Evolutionary conservation across 176 grass and related monocot species (phyloP).

Genomic region (Leersia perrieri): DNA sequence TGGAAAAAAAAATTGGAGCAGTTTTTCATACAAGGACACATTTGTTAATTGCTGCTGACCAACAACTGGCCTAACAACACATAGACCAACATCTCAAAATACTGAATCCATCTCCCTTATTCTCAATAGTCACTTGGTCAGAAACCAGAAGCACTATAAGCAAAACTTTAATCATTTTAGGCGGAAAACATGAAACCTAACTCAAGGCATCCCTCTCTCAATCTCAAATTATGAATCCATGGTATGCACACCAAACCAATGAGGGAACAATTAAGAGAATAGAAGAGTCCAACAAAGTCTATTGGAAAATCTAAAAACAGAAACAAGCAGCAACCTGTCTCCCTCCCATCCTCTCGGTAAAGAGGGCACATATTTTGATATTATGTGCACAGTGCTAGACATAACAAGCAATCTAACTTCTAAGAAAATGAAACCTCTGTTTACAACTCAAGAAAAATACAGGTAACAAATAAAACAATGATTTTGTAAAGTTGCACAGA

Average conservation of each 20-base stretch:
- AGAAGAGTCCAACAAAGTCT: background rate
- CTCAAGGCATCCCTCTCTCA: background rate
- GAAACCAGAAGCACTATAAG: background rate
- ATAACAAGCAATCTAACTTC: background rate
- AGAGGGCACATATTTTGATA: background rate
- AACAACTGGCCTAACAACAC: background rate
- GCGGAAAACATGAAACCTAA: background rate
- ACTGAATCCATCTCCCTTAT: background rate
- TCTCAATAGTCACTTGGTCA: background rate
- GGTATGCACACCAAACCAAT: background rate
- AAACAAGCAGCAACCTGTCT: background rate
- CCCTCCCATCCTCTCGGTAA: background rate
- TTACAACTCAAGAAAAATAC: slow-evolving; percentile 9
- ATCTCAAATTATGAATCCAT: background rate
- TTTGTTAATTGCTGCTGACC: background rate
- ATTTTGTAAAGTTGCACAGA: background rate
- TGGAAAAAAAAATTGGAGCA: background rate
- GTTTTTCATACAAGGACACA: background rate
- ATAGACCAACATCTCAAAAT: background rate
- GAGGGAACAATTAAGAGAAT: background rate
- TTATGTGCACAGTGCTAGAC: background rate
- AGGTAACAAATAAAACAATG: background rate
- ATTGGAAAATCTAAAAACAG: background rate
- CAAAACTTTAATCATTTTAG: background rate
- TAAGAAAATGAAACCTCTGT: background rate